These are phyloP conservation scores for Pseudozyma hubeiensis DNA, from an alignment of 1,284 basidiomycete genomes.

Conservation along the genomic window DNA sequence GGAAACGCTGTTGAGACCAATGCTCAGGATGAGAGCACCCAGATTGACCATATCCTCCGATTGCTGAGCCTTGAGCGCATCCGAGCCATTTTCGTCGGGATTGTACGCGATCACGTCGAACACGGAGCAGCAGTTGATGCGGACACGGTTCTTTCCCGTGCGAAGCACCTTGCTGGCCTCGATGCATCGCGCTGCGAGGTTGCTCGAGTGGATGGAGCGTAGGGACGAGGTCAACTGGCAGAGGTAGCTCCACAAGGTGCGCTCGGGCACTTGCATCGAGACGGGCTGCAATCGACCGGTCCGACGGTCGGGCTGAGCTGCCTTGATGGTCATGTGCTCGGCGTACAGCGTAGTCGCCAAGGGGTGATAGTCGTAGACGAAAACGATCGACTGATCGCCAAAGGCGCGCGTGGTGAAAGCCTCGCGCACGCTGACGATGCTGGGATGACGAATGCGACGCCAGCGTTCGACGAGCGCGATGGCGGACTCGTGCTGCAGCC, in stretches of 20 bases:
- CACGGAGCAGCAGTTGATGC: slow-evolving; percentile 61
- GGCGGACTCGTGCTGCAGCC: slow-evolving; percentile 77
- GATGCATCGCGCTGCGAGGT: slow-evolving; percentile 83
- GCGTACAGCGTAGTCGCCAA: slow-evolving; percentile 86
- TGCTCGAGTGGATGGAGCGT: slow-evolving; percentile 84
- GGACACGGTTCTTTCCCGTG: slow-evolving; percentile 83
- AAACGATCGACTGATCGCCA: slow-evolving; percentile 85
- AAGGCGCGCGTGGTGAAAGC: slow-evolving; percentile 96
- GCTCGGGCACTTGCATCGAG: slow-evolving; percentile 76
- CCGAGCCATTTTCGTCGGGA: slow-evolving; percentile 35
- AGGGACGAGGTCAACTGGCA: slow-evolving; percentile 89
- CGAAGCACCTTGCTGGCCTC: slow-evolving; percentile 89
- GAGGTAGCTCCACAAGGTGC: slow-evolving; percentile 92
- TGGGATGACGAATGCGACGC: slow-evolving; percentile 86
- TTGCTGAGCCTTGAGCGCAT: slow-evolving; percentile 67
- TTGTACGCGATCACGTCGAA: slow-evolving; percentile 65
- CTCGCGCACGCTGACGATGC: slow-evolving; percentile 85
- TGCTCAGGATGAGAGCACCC: slow-evolving; percentile 83
- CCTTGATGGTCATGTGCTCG: slow-evolving; percentile 72
- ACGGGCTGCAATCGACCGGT: slow-evolving; percentile 63
- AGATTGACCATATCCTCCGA: slow-evolving; percentile 90
- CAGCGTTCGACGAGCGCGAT: slow-evolving; percentile 88
- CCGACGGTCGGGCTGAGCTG: slow-evolving; percentile 67
- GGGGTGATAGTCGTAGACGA: slow-evolving; percentile 92
- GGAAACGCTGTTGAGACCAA: slow-evolving; percentile 78